Evolutionary conservation across 2,329 filamentous ascomycete genomes (phyloP), one percentile per base, ranked within the genome.

Genomic region (Diaporthe sp.): DNA sequence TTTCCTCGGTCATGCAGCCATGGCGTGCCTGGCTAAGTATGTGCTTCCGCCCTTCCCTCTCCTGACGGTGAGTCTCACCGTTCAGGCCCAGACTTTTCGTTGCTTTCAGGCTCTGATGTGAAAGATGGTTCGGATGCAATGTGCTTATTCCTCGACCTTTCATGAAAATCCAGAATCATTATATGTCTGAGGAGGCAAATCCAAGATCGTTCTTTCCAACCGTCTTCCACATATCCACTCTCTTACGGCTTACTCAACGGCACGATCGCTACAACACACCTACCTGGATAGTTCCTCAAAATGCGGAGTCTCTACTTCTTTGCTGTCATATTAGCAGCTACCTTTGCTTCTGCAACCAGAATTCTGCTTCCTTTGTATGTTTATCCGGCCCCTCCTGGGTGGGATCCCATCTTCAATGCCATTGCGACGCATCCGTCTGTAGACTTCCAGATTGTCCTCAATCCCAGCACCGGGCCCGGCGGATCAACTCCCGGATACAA

Each of bases 381-480:
- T 15, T 71, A 74, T 25, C 73, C 73, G 13, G 35, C 13, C 52
- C 33, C 35, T 17, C 57, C 45, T 9, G 50, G 50, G 4, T 75
- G 75, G 75, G 15, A 35, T 15, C 30, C 38, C 2, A 25, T 72
- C 35, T 69, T 55, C 61, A 38, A 55, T n/a, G 67, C 73, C 33
- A 71, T 74, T 35, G 60, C 55, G 3, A 38, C 33, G 1, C 57
- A 75, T 19, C 73, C 75, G 4, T 40, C 35, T 45, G 25, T 75
- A 25, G 45, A 70, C 13, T 76, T 70, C 40, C 61, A 70, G 28
- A 67, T 76, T n/a, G 60, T 76, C 61, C 35, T 76, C 25, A 75
- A 76, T 68, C 73, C 73, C 7, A 30, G 40, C 19, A 52, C 60
- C 54, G 75, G 75, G 8, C 75, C 75, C 5, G 73, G 74, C 25